Evolutionary conservation across 202 grass and related monocot genomes (phyloP).

Genomic region (Carex arenaria): DNA sequence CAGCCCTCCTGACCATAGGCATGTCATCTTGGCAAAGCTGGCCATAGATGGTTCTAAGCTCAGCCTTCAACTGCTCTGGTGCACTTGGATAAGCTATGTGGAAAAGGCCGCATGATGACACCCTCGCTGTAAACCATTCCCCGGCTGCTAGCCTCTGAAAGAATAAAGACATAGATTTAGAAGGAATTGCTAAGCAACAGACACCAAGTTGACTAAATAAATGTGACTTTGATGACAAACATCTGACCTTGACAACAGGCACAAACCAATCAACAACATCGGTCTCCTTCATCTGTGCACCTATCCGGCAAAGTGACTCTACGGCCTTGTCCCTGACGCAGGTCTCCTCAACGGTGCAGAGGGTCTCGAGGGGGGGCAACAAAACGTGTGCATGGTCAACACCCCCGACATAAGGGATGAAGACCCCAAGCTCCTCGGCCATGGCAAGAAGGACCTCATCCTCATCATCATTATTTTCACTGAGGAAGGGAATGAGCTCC

Average conservation of each 20-base stretch:
- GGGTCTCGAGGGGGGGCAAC: conserved; percentile 75
- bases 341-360: conserved; percentile 89
- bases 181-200: not conserved
- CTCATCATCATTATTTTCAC: conserved; percentile 98
- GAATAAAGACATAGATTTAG: not conserved
- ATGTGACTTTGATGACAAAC: not conserved
- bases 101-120: conserved; percentile 88
- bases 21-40: conserved; percentile 96
- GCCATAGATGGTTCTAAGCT: conserved; percentile 71
- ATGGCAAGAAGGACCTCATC: conserved; percentile 97
- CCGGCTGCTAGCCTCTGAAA: conserved; percentile 80
- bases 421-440: conserved; percentile 96
- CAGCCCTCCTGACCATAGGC: conserved; percentile 97
- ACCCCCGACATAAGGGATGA: conserved; percentile 92
- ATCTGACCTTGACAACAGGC: conserved; percentile 60
- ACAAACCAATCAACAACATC: conserved; percentile 81
- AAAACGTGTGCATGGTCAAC: conserved; percentile 86
- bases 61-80: conserved; percentile 67
- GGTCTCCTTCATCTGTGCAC: conserved; percentile 90
- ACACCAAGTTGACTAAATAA: not conserved
- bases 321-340: conserved; percentile 96
- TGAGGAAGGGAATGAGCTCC: conserved; percentile 90
- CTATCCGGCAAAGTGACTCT: conserved; percentile 82
- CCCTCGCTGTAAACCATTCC: conserved; percentile 93
- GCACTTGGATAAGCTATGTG: conserved; percentile 92